A percentile compares a stretch with the other conserved stretches of the same genome.
phyloP scores from a whole-genome alignment of 805 yeast genomes.

The Ogataea allantospora region DNA sequence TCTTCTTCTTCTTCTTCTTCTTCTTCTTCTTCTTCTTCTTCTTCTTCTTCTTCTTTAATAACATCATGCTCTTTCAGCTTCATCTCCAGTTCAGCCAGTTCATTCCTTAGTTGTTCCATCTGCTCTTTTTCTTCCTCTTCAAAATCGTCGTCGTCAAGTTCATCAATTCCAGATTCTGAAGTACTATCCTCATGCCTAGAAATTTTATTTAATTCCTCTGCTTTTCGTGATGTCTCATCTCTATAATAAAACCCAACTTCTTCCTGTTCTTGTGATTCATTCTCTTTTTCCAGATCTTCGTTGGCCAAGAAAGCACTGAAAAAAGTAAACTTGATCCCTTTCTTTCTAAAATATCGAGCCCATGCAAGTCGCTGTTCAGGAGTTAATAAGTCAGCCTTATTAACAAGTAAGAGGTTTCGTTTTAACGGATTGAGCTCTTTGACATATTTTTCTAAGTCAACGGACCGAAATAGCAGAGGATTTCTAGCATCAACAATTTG shows the following conservation, averaged over 20 bases:
- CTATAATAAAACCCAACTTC: background rate
- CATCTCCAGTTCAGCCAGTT: constrained; percentile 24
- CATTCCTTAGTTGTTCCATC: constrained; percentile 18
- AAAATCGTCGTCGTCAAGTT: constrained; percentile 13
- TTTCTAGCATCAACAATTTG: constrained; percentile 98
- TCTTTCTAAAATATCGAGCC: constrained; percentile 76
- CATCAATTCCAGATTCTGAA: constrained; percentile 20
- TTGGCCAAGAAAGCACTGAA: constrained; percentile 90
- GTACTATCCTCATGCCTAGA: constrained; percentile 16
- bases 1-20: constrained; percentile 26
- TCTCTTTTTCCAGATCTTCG: constrained; percentile 65
- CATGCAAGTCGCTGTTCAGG: constrained; percentile 74
- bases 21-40: constrained; percentile 18
- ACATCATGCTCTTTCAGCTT: constrained; percentile 2
- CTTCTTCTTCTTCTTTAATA: constrained; percentile 23
- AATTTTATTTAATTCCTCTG: constrained; percentile 1
- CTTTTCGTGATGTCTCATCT: background rate
- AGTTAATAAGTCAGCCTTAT: constrained; percentile 88
- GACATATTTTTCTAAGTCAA: constrained; percentile 80
- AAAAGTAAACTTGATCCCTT: constrained; percentile 79
- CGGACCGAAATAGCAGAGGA: constrained; percentile 85
- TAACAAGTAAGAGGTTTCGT: constrained; percentile 78
- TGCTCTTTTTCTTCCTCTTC: constrained; percentile 23
- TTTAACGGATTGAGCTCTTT: constrained; percentile 72
- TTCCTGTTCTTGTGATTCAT: constrained; percentile 28